These are phyloP conservation scores for Keqinozyma sinolaborantium DNA, from an alignment of 1,139 yeast species.

Conservation along the genomic window DNA sequence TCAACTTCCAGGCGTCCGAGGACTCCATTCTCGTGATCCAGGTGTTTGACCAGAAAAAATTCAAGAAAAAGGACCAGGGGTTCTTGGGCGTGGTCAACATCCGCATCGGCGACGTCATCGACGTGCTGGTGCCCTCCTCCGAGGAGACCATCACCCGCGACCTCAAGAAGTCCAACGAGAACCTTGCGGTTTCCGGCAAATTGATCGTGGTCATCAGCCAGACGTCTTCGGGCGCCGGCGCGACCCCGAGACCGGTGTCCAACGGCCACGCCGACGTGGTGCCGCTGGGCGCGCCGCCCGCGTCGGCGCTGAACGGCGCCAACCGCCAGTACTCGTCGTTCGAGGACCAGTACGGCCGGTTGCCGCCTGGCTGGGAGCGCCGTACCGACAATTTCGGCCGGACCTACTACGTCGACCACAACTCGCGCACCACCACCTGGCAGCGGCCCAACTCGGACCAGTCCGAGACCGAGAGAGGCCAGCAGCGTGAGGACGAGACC, in stretches of 20 bases:
- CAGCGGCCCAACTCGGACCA: slow-evolving; percentile 84
- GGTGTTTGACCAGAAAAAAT: slow-evolving; percentile 94
- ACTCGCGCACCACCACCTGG: slow-evolving; percentile 98
- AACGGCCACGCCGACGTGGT: slow-evolving; percentile 5
- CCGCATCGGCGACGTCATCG: slow-evolving; percentile 85
- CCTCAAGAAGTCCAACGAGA: slow-evolving; percentile 86
- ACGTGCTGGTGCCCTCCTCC: slow-evolving; percentile 51
- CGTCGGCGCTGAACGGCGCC: slow-evolving; percentile 6
- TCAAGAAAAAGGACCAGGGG: slow-evolving; percentile 98
- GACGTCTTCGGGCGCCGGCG: slow-evolving; percentile 10
- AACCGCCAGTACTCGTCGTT: slow-evolving; percentile 80
- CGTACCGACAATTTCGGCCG: slow-evolving; percentile 96
- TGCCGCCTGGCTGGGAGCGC: slow-evolving; percentile 99
- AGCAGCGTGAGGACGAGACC: slow-evolving; percentile 57
- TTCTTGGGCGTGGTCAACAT: slow-evolving; percentile 94
- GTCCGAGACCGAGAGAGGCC: slow-evolving; percentile 62
- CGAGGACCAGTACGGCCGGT: slow-evolving; percentile 93
- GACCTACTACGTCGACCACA: slow-evolving; percentile 96
- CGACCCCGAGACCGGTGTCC: slow-evolving; percentile 4
- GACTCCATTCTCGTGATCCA: slow-evolving; percentile 88
- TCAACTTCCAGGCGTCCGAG: slow-evolving; percentile 73
- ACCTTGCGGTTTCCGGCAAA: slow-evolving; percentile 88
- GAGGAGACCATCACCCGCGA: slow-evolving; percentile 94
- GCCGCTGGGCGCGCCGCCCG: slow-evolving; percentile 13
- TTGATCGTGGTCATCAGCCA: slow-evolving; percentile 73